Base-by-base conservation (phyloP, 2,329 filamentous ascomycete genomes). In the Nothomitra cinnamomea region DNA sequence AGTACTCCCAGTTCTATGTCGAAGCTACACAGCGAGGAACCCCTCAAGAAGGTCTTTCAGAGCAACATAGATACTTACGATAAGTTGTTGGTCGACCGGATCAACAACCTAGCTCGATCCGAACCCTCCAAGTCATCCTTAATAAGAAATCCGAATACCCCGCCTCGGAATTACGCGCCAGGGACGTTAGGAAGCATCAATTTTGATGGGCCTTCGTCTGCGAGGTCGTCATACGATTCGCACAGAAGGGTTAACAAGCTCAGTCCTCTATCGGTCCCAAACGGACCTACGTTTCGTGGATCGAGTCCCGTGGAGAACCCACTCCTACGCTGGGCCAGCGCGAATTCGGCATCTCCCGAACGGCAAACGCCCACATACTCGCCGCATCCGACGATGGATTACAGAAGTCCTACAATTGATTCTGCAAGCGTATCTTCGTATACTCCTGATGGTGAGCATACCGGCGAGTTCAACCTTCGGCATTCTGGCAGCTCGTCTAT, bases 401-500 rank as follows among this genome's bases (percentile, higher is more conserved):
- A 22, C 25, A 49, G 45, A 24, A 49, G 45, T 19, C 45, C 45
- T 49, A 49, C 45, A 17, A 28, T 22, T 19, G 45, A 49, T 22
- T 24, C 45, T n/a, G 45, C n/a, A 10, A 17, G 45, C 13, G 25
- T 22, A n/a, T 49, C 45, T 28, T 28, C 45, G 15, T 35, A 24
- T 28, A 24, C 10, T 10, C 12, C 45, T 28, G 45, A 49, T 35
- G 45, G 24, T 2, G 45, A 49, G 45, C 45, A 42, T 12, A 40
- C n/a, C 17, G 35, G 50, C 40, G 50, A 42, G 12, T 22, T 25
- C 8, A 42, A 4, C 10, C 55, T 56, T 41, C 66, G 71, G 57
- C 71, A 72, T 22, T 73, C 73, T 56, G 69, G 69, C 40, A 72
- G 70, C 59, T 68, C 70, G 56, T 73, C 73, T 12, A 70, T 69